These are phyloP conservation scores for Trichoderma harzianum DNA, from an alignment of 2,329 filamentous ascomycete genomes.

Conservation along the genomic window DNA sequence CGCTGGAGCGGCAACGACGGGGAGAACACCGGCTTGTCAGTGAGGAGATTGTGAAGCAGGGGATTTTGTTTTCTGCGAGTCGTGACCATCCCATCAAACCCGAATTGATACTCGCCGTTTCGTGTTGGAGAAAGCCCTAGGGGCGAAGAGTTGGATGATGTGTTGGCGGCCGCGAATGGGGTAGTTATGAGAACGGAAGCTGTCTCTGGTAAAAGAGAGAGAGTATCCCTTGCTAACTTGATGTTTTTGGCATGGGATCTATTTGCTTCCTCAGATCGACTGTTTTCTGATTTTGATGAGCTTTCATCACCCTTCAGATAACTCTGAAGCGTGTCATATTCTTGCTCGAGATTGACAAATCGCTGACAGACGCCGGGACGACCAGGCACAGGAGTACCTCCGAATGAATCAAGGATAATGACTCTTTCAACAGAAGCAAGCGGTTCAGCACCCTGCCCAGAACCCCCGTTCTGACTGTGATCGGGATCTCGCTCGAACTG, in stretches of 20 bases:
- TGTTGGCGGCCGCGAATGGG: conserved; percentile 70
- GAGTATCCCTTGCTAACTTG: conserved; percentile 62
- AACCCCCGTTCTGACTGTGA: not conserved
- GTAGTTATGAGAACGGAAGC: conserved; percentile 89
- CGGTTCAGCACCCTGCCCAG: conserved; percentile 37
- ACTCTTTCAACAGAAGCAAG: conserved; percentile 73
- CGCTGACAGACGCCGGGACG: conserved; percentile 37
- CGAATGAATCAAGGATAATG: conserved; percentile 82
- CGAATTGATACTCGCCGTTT: conserved; percentile 51
- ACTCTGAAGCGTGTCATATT: conserved; percentile 66
- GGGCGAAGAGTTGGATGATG: conserved; percentile 32
- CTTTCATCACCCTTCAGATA: conserved; percentile 48
- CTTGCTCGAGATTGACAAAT: conserved; percentile 92
- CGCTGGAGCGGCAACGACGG: conserved; percentile 79
- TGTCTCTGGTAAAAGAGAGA: conserved; percentile 74
- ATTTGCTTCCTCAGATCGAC: conserved; percentile 26
- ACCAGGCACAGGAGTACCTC: conserved; percentile 70
- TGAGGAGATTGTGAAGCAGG: conserved; percentile 91
- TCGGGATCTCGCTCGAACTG: conserved; percentile 36
- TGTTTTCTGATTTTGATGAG: conserved; percentile 32
- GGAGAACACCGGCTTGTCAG: conserved; percentile 88
- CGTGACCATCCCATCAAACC: conserved; percentile 48
- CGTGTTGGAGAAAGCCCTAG: conserved; percentile 28
- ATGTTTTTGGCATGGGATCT: conserved; percentile 66
- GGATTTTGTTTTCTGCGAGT: conserved; percentile 67